Base-by-base conservation (phyloP, 176 grass and related monocot species). In the Miscanthus lutarioriparius region DNA sequence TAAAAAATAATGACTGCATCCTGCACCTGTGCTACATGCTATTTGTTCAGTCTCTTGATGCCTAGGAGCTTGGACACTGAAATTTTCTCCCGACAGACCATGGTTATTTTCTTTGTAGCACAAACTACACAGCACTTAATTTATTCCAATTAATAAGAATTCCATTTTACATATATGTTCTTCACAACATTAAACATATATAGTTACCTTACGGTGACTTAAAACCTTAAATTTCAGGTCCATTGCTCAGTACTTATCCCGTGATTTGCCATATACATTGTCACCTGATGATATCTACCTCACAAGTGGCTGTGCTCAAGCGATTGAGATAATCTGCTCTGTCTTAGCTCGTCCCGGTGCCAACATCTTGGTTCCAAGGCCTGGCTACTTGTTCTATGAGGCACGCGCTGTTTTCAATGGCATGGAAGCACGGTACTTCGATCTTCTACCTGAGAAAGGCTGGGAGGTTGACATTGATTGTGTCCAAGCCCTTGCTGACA, bases 311-410 rank as follows among this genome's bases (percentile, higher is more conserved):
- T 89, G 94, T 38, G 0, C 86, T 3, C 92, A 97, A 38, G 92
- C 90, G 26, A 97, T 94, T 36, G 88, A 97, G 87, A 85, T 89
- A 27, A 26, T 87, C 39, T 81, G 76, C 69, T 92, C 89, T 20
- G 88, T 79, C 6, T 58, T 97, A 45, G 88, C 80, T 74, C 86
- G 86, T 22, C 88, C 87, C 26, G 88, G 90, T 38, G 88, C 56
- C 64, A 97, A 97, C 75, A 90, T 97, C 63, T 39, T 97, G 72
- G 25, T 94, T 4, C 92, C 94, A 5, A 92, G 86, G 69, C 94
- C 94, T 5, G 90, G 92, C 2, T 97, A 85, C 38, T 74, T 79
- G 9, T 90, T 85, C 68, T 87, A 97, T 19, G 73, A 92, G 69
- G 90, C 94, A 2, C 86, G 90, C 1, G 85, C 92, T 15, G 71